Evolutionary conservation across 2,329 filamentous ascomycete species (phyloP).

Genomic region (Daldinia sp.): DNA sequence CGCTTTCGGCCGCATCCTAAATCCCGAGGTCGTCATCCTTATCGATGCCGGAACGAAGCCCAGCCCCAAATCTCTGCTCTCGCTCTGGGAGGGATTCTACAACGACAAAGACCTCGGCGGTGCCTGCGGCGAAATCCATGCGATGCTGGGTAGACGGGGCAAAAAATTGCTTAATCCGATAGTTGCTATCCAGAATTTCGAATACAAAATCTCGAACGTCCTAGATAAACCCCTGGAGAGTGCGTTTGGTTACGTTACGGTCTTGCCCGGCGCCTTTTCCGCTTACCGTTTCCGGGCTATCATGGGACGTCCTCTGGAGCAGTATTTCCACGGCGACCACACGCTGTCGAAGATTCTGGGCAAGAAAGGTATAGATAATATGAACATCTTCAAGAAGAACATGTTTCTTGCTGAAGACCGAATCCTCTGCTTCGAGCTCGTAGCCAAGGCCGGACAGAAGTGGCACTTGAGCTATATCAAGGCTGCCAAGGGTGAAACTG

Average conservation of each 20-base stretch:
- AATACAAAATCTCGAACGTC: conserved; percentile 99
- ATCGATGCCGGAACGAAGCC: conserved; percentile 98
- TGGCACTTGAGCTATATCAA: conserved; percentile 99
- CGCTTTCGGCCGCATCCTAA: conserved; percentile 93
- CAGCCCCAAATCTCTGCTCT: conserved; percentile 85
- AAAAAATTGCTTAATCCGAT: conserved; percentile 93
- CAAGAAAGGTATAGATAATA: conserved; percentile 99
- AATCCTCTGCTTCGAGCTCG: conserved; percentile 98
- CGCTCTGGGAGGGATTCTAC: conserved; percentile 98
- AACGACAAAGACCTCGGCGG: conserved; percentile 99
- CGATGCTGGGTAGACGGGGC: conserved; percentile 92
- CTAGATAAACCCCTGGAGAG: conserved; percentile 97
- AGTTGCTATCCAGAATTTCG: conserved; percentile 96
- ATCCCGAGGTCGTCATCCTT: conserved; percentile 95
- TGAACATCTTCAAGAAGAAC: conserved; percentile 99
- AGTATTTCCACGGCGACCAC: conserved; percentile 99
- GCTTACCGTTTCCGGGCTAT: conserved; percentile 98
- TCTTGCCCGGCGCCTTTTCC: conserved; percentile 99
- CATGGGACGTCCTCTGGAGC: conserved; percentile 94
- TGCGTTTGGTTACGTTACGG: conserved; percentile 96
- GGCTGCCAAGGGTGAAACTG: conserved; percentile 97
- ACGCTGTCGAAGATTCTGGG: conserved; percentile 93
- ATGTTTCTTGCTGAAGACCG: conserved; percentile 99
- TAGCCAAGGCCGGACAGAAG: conserved; percentile 97
- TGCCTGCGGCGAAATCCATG: conserved; percentile 98